A percentile compares a stretch with the other conserved stretches of the same genome.
Conservation (phyloP, 352 stramenopile species). For the Pythium phragmitis region DNA sequence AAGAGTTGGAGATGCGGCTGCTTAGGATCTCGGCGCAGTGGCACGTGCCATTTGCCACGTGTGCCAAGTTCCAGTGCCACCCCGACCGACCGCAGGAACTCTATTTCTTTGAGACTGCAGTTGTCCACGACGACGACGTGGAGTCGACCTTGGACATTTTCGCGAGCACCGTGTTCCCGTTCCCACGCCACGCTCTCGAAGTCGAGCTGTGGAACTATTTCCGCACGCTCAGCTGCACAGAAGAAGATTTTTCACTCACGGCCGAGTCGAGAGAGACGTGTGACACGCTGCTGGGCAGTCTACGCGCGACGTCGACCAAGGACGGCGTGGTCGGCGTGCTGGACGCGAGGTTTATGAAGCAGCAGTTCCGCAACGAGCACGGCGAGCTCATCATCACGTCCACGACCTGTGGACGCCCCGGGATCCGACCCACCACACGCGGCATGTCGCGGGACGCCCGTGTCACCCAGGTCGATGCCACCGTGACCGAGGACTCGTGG, state of each 20-base stretch:
- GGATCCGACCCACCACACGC: neutral
- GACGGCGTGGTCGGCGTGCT: conserved; percentile 1
- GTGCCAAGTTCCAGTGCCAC: neutral
- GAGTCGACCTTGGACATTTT: conserved; percentile 4
- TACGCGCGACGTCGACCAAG: neutral
- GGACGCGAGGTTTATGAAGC: conserved; percentile 3
- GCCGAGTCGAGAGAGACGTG: neutral
- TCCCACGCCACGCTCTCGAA: neutral
- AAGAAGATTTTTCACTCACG: conserved; percentile 8
- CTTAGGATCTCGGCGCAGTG: conserved; percentile 4
- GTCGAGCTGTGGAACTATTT: conserved; percentile 12
- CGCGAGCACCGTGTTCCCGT: neutral
- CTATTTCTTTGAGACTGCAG: conserved; percentile 4
- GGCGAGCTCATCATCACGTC: conserved; percentile 11
- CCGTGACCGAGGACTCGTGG: conserved; percentile 12
- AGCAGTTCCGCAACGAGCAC: conserved; percentile 8
- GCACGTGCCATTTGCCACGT: conserved; percentile 3
- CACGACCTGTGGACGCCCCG: conserved; percentile 1
- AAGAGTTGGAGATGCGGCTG: neutral
- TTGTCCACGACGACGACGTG: neutral
- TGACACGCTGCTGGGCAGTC: neutral
- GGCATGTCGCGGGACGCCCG: neutral
- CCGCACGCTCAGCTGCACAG: neutral
- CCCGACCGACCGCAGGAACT: neutral
- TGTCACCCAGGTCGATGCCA: neutral